Evolutionary conservation across 164 flowering plant species (phyloP).

Genomic region (Tetrastigma voinierianum): DNA sequence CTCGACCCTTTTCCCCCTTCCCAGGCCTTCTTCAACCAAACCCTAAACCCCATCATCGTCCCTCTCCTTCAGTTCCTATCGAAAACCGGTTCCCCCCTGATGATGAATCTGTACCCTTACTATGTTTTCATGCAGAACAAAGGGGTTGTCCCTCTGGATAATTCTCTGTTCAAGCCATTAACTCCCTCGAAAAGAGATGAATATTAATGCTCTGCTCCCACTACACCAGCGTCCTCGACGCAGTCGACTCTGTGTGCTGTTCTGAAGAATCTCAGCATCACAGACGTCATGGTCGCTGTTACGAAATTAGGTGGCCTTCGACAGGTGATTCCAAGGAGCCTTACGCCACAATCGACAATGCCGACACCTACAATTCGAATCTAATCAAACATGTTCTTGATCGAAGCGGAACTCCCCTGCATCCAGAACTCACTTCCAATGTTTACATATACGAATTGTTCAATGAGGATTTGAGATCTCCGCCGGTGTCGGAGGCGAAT

Average conservation of each 20-base stretch:
- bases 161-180: conserved; percentile 72
- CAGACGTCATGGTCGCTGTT: conserved; percentile 76
- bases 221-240: conserved; percentile 88
- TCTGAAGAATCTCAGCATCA: conserved; percentile 80
- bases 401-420: conserved; percentile 75
- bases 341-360: conserved; percentile 82
- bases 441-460: conserved; percentile 87
- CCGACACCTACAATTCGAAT: conserved; percentile 84
- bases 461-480: conserved; percentile 82
- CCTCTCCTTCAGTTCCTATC: conserved; percentile 69
- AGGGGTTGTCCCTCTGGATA: conserved; percentile 88
- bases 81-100: conserved; percentile 68
- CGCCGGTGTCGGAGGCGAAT: conserved; percentile 75
- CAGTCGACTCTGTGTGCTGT: conserved; percentile 77
- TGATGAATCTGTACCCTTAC: conserved; percentile 96
- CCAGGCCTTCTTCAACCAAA: conserved; percentile 87
- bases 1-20: conserved; percentile 96
- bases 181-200: conserved; percentile 91
- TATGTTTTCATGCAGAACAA: conserved; percentile 96
- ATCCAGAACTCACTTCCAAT: conserved; percentile 82
- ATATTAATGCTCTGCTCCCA: conserved; percentile 89
- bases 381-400: conserved; percentile 77
- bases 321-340: conserved; percentile 79
- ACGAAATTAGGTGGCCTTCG: conserved; percentile 96
- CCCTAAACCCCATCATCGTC: conserved; percentile 43